phyloP scores from a whole-genome alignment of 73 alveolate genomes.

The Breviolum minutum region DNA sequence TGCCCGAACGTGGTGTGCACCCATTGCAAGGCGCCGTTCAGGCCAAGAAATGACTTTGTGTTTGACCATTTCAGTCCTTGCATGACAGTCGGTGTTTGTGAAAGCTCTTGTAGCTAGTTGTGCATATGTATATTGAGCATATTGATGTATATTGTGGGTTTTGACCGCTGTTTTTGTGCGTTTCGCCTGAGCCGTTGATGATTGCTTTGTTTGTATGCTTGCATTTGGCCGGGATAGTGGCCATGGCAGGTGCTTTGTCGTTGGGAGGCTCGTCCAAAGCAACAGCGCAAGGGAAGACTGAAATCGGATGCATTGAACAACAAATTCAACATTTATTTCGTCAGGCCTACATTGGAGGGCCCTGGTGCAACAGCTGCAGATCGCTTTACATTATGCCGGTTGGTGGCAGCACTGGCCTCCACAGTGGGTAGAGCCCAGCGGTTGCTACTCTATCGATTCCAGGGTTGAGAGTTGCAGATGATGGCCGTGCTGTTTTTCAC shows the following conservation, averaged over 20 bases:
- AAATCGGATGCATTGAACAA: not conserved
- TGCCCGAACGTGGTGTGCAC: slow-evolving; percentile 82
- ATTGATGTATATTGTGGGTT: too few species aligned
- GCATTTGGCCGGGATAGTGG: not conserved
- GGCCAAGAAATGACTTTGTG: slow-evolving; percentile 1
- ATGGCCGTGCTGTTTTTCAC: too few species aligned
- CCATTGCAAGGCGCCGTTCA: slow-evolving; percentile 74
- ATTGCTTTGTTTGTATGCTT: too few species aligned
- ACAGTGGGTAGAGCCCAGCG: slow-evolving; percentile 8
- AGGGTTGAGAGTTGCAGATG: too few species aligned
- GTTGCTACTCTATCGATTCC: too few species aligned
- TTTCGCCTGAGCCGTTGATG: too few species aligned
- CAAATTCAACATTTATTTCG: too few species aligned
- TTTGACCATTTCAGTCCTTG: not conserved
- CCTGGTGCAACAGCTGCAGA: slow-evolving; percentile 69
- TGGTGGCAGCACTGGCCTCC: slow-evolving; percentile 64
- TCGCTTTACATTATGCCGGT: slow-evolving; percentile 74
- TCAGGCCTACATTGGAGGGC: slow-evolving; percentile 36
- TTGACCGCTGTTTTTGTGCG: not conserved
- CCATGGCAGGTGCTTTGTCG: slow-evolving; percentile 84
- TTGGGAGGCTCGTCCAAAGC: slow-evolving; percentile 42
- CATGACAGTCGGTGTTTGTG: not conserved
- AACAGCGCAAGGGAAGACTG: not conserved
- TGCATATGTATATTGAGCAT: not conserved
- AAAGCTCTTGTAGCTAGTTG: not conserved